Base-by-base conservation (phyloP, 139 green algal species). In the Volvox reticuliferus region DNA sequence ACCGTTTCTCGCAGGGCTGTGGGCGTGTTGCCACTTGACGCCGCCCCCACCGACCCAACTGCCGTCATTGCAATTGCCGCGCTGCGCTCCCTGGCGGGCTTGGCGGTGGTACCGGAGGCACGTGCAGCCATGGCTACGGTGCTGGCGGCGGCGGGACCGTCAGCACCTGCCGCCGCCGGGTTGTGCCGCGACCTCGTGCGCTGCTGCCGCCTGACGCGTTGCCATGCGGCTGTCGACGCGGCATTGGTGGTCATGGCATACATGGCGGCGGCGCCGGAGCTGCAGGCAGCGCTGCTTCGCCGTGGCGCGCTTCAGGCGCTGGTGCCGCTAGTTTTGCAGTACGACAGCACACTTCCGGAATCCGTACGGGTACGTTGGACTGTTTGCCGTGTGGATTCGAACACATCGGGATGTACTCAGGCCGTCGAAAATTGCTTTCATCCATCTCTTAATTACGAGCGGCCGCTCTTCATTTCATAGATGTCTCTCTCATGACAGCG, bases 321-420 rank as follows among this genome's bases (percentile, higher is more conserved):
- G n/a, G 55, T 98, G 75, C 97, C 97, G 32, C 93, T 99, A 79
- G 91, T 98, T 33, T 95, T 99, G 28, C 82, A 90, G 0, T 99
- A 97, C 88, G 97, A 99, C 67, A 61, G 92, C 28, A 99, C 97
- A 0, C 94, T 95, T 0, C 61, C 90, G 65, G 77, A 93, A 1
- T 92, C 91, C 13, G 85, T 88, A 68, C 30, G 69, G 86, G 86
- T 90, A 32, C 50, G 73, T 30, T 35, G 44, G 44, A 55, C 44
- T 55, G 44, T 55, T 55, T 55, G 44, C 44, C 44, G 44, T 55
- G 44, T n/a, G n/a, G n/a, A n/a, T n/a, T n/a, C n/a, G n/a, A n/a
- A n/a, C 44, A 55, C 44, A 55, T 55, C 44, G 5, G 9, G 44
- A 55, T 5, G n/a, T n/a, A 55, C 44, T 9, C 44, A 9, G 44